Evolutionary conservation across 495 filamentous ascomycete genomes (phyloP).

Genomic region (Penicillium chermesinum): DNA sequence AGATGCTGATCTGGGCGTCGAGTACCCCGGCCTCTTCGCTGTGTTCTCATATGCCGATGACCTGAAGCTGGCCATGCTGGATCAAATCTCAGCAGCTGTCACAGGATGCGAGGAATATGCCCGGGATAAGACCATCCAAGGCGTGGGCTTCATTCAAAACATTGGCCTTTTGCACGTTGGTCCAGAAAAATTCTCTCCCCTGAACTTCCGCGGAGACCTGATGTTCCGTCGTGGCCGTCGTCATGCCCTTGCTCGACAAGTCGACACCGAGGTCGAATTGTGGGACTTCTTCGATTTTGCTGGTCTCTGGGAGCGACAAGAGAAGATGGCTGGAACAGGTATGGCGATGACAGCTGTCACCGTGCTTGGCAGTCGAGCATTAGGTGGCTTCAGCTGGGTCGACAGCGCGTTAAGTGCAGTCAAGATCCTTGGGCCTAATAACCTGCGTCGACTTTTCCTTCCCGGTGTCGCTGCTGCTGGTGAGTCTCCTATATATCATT

Average conservation of each 20-base stretch:
- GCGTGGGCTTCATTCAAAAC: conserved; percentile 83
- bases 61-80: conserved; percentile 83
- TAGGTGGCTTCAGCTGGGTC: conserved; percentile 82
- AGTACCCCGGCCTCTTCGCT: conserved; percentile 78
- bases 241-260: conserved; percentile 73
- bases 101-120: conserved; percentile 78
- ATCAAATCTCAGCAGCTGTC: conserved; percentile 75
- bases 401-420: conserved; percentile 78
- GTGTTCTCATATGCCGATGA: conserved; percentile 93
- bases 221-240: conserved; percentile 80
- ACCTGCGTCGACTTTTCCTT: conserved; percentile 72
- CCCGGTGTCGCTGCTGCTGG: conserved; percentile 73
- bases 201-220: conserved; percentile 79
- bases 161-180: conserved; percentile 86
- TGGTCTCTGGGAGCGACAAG: conserved; percentile 79
- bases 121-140: conserved; percentile 66
- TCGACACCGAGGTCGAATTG: conserved; percentile 81
- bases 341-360: conserved; percentile 93
- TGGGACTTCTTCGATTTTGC: conserved; percentile 90
- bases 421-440: conserved; percentile 77
- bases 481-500: conserved; percentile 48
- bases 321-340: conserved; percentile 86
- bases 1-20: conserved; percentile 69
- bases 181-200: conserved; percentile 67
- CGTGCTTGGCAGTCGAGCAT: conserved; percentile 70